A percentile compares a stretch with the other conserved stretches of the same genome.
These are phyloP conservation scores for Yarrowia divulgata DNA, from an alignment of 805 yeast species.

Conservation along the genomic window DNA sequence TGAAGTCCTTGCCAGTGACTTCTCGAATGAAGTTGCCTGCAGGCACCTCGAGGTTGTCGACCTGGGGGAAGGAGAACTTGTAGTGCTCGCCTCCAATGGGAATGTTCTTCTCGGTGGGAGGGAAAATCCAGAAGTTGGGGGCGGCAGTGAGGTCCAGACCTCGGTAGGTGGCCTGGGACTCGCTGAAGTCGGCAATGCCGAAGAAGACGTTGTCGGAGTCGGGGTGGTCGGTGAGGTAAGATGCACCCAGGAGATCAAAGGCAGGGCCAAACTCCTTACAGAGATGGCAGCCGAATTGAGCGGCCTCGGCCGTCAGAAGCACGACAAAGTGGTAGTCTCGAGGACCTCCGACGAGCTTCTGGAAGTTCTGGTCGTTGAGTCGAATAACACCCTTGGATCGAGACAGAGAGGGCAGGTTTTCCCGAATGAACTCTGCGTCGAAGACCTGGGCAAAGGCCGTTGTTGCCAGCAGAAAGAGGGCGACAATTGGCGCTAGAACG, in stretches of 20 bases:
- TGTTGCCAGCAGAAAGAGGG: constrained; percentile 25
- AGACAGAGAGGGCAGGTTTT: constrained; percentile 31
- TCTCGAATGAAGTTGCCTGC: constrained; percentile 41
- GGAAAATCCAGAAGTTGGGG: constrained; percentile 74
- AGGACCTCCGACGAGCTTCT: constrained; percentile 63
- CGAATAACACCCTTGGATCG: constrained; percentile 52
- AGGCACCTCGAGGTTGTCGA: constrained; percentile 45
- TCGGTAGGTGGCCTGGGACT: constrained; percentile 61
- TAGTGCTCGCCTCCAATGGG: constrained; percentile 46
- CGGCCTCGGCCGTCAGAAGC: constrained; percentile 74
- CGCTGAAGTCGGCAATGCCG: constrained; percentile 74
- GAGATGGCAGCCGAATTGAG: constrained; percentile 75
- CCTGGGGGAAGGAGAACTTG: constrained; percentile 48
- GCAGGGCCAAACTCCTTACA: constrained; percentile 77
- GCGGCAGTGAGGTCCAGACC: constrained; percentile 69
- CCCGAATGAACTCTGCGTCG: constrained; percentile 28
- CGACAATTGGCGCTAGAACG: constrained; percentile 36
- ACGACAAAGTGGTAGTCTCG: constrained; percentile 73
- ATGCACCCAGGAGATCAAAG: constrained; percentile 64
- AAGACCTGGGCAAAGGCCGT: constrained; percentile 23
- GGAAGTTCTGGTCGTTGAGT: constrained; percentile 68
- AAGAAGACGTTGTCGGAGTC: constrained; percentile 64
- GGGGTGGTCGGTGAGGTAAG: constrained; percentile 69
- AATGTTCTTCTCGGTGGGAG: constrained; percentile 55
- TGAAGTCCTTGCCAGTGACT: constrained; percentile 46